phyloP scores from a whole-genome alignment of 2,329 filamentous ascomycete genomes.

The Penicillium fuscoglaucum region DNA sequence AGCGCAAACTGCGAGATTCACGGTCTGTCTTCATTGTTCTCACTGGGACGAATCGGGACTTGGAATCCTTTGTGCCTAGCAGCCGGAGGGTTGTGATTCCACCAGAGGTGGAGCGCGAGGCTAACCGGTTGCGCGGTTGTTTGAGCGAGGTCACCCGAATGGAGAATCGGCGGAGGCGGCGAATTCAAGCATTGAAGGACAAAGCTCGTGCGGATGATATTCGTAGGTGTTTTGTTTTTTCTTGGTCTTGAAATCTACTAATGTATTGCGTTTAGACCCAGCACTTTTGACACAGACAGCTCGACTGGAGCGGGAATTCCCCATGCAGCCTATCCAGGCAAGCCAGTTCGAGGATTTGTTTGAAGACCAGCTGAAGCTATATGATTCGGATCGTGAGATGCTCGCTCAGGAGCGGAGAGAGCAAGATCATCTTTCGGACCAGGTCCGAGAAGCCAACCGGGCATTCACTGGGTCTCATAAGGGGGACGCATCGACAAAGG shows the following conservation, averaged over 20 bases:
- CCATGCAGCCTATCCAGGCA: constrained; percentile 78
- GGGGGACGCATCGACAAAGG: constrained; percentile 65
- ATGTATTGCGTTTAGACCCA: constrained; percentile 50
- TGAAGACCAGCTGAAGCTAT: constrained; percentile 75
- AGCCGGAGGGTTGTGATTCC: constrained; percentile 77
- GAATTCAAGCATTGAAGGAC: constrained; percentile 74
- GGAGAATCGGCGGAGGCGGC: constrained; percentile 76
- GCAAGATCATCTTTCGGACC: constrained; percentile 69
- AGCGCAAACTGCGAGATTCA: constrained; percentile 74
- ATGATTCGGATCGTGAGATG: constrained; percentile 73
- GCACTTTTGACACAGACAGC: constrained; percentile 81
- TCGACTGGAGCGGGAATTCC: constrained; percentile 80
- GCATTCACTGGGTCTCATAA: constrained; percentile 73
- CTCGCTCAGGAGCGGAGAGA: constrained; percentile 71
- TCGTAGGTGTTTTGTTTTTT: constrained; percentile 48
- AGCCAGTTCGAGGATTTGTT: constrained; percentile 93
- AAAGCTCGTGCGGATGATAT: constrained; percentile 87
- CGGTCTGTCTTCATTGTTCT: constrained; percentile 75
- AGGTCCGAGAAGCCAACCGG: constrained; percentile 72
- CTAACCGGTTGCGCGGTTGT: constrained; percentile 71
- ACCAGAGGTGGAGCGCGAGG: constrained; percentile 75
- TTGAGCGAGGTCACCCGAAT: constrained; percentile 84
- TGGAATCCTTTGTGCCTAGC: constrained; percentile 87
- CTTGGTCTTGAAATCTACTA: background rate
- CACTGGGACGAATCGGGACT: constrained; percentile 72